Evolutionary conservation across 2,329 filamentous ascomycete genomes (phyloP).

Genomic region (Xylaria sp.): DNA sequence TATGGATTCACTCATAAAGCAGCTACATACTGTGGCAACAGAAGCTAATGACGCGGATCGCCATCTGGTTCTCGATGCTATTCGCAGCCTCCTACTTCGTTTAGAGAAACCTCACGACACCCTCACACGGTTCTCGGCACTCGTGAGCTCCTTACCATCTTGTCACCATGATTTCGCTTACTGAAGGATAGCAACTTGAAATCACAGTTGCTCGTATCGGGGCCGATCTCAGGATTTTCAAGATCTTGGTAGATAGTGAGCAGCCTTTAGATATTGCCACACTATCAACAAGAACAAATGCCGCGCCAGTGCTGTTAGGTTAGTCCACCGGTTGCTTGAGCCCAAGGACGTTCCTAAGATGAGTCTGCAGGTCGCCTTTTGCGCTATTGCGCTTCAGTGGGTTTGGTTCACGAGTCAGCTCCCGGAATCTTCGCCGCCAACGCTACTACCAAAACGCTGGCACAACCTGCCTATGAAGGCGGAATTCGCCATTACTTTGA

Average conservation of each 20-base stretch:
- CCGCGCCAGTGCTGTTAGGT: not conserved
- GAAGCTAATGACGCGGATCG: not conserved
- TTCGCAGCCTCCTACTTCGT: slow-evolving; percentile 17
- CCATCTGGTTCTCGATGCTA: slow-evolving; percentile 15
- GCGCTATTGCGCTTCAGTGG: slow-evolving; percentile 6
- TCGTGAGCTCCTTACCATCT: not conserved
- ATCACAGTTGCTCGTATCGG: slow-evolving; percentile 13
- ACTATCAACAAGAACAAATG: not conserved
- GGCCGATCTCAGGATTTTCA: slow-evolving; percentile 10
- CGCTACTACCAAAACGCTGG: slow-evolving; percentile 10
- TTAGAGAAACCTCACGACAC: slow-evolving; percentile 26
- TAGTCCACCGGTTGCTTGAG: not conserved
- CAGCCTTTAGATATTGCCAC: not conserved
- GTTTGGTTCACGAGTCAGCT: slow-evolving; percentile 18
- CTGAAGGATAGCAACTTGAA: slow-evolving; percentile 6
- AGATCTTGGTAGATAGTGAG: not conserved
- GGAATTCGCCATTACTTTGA: slow-evolving; percentile 14
- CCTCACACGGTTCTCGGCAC: slow-evolving; percentile 15
- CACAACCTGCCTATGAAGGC: slow-evolving; percentile 15
- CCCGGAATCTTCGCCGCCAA: slow-evolving; percentile 18
- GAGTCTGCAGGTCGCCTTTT: not conserved
- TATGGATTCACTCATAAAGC: not conserved
- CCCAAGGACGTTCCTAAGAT: not conserved
- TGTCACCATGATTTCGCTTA: not conserved
- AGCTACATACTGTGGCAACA: not conserved